Evolutionary conservation across 768 basidiomycete species (phyloP).

Genomic region (Lentinus brumalis): DNA sequence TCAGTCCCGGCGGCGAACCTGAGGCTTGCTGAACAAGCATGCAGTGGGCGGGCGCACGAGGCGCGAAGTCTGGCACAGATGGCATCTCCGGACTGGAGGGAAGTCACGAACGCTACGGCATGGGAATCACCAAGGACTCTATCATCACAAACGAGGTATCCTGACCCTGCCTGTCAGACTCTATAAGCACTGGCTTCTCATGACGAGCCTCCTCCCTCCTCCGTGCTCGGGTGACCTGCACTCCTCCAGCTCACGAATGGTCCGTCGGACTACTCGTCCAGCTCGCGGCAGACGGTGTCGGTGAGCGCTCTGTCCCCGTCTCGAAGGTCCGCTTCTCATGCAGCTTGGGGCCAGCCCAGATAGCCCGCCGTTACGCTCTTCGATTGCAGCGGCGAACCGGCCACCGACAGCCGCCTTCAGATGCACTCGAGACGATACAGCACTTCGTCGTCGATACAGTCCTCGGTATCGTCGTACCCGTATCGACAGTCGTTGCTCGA

Average conservation of each 20-base stretch:
- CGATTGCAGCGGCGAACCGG: neutral
- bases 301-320: neutral
- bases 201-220: neutral
- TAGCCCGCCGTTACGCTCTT: neutral
- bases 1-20: neutral
- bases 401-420: neutral
- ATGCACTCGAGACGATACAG: constrained; percentile 10
- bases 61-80: neutral
- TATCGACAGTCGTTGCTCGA: constrained; percentile 16
- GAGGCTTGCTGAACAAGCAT: neutral
- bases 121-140: constrained; percentile 5
- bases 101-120: constrained; percentile 8
- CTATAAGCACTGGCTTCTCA: constrained; percentile 4
- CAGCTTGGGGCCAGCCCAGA: neutral
- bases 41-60: neutral
- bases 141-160: neutral
- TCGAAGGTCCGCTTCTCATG: neutral
- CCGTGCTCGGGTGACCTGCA: neutral
- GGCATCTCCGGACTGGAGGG: neutral
- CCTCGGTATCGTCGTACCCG: constrained; percentile 11
- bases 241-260: neutral
- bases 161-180: neutral
- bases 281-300: neutral
- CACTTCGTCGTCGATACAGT: neutral
- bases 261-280: constrained; percentile 2